phyloP scores from a whole-genome alignment of 2,329 filamentous ascomycete genomes.

The Exserohilum rostratum region DNA sequence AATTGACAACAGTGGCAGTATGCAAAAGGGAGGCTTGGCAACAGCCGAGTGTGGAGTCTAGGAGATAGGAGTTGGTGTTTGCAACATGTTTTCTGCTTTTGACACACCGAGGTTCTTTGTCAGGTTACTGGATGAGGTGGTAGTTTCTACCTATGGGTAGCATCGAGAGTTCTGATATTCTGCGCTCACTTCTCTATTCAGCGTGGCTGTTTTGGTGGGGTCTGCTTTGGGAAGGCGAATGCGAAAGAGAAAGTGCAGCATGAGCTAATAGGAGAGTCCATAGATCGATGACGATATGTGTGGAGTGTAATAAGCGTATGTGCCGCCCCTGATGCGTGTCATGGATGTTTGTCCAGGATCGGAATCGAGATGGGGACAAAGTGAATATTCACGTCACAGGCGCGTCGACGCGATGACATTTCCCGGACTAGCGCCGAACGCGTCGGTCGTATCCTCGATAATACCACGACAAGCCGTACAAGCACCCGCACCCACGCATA shows the following conservation, averaged over 20 bases:
- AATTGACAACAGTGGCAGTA: background rate
- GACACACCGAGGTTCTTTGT: background rate
- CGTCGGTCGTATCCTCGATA: conserved; percentile 26
- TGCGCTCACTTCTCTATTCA: background rate
- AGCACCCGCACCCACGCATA: conserved; percentile 29
- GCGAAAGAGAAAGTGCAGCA: too few species aligned
- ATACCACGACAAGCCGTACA: conserved; percentile 27
- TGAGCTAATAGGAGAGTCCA: background rate
- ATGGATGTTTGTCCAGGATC: conserved; percentile 3
- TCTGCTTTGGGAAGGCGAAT: background rate
- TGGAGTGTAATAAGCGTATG: background rate
- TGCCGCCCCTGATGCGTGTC: background rate
- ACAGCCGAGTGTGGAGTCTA: too few species aligned
- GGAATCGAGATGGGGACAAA: conserved; percentile 15
- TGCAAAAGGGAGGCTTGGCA: too few species aligned
- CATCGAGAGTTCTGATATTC: background rate
- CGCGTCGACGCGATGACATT: conserved; percentile 19
- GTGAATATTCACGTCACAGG: conserved; percentile 29
- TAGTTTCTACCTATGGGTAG: background rate
- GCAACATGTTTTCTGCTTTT: background rate
- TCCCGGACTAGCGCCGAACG: conserved; percentile 28
- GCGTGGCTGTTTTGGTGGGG: background rate
- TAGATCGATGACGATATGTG: background rate
- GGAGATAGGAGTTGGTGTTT: background rate
- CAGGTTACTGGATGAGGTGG: background rate